Evolutionary conservation across 352 stramenopile species (phyloP).

Genomic region (Phytopythium chamaehyphon): DNA sequence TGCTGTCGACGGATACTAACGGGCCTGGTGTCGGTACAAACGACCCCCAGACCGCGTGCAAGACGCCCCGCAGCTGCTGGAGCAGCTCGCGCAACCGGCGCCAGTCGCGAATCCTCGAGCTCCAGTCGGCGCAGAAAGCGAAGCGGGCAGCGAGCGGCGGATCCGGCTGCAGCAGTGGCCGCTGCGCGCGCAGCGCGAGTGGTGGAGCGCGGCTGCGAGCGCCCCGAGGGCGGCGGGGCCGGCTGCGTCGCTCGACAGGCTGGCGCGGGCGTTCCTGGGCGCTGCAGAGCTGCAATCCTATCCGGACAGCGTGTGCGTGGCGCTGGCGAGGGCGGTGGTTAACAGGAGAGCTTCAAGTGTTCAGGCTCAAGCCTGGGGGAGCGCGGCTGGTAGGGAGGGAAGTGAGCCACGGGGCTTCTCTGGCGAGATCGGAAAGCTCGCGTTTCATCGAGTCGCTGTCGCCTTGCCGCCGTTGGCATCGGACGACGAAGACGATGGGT

Average conservation of each 20-base stretch:
- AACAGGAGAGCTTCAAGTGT: background rate
- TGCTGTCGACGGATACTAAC: background rate
- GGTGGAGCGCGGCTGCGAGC: slow-evolving; percentile 55
- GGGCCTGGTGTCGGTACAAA: background rate
- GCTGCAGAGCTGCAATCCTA: slow-evolving; percentile 8
- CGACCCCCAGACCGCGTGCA: slow-evolving; percentile 31
- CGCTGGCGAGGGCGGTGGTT: slow-evolving; percentile 19
- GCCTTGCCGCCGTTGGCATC: background rate
- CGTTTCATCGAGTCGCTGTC: slow-evolving; percentile 21
- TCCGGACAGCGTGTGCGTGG: slow-evolving; percentile 22
- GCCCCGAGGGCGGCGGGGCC: slow-evolving; percentile 4
- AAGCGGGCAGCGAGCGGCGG: slow-evolving; percentile 12
- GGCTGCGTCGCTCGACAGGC: slow-evolving; percentile 4
- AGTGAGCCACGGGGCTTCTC: background rate
- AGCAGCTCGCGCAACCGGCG: slow-evolving; percentile 20
- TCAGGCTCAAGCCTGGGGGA: too few relatives aligned
- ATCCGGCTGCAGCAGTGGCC: slow-evolving; percentile 40
- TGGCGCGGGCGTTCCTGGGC: slow-evolving; percentile 22
- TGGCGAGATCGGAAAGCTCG: slow-evolving; percentile 8
- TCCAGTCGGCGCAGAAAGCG: background rate
- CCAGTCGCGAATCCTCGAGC: slow-evolving; percentile 10
- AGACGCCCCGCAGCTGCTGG: slow-evolving; percentile 22
- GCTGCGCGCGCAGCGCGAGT: slow-evolving; percentile 39
- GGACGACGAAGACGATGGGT: slow-evolving; percentile 9
- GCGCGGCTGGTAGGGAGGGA: background rate